Base-by-base conservation (phyloP, 768 basidiomycete genomes). In the Amanita pseudoporphyria region DNA sequence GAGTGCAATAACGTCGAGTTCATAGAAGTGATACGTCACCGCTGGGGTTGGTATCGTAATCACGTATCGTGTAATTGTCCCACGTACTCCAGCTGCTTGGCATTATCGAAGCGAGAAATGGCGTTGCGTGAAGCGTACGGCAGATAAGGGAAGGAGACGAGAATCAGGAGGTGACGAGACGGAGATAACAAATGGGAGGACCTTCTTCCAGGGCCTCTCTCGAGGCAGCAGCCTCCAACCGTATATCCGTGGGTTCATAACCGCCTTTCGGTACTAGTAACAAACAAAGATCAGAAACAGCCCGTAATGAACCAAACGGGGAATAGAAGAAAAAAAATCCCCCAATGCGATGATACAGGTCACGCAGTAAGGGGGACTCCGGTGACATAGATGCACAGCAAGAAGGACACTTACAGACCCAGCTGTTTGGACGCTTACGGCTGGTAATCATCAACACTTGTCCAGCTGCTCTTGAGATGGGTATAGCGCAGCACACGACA, bases 171-270 rank as follows among this genome's bases (percentile, higher is more conserved):
- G 68, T 70, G 76, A 76, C 72, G 74, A 72, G 77, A 83, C 78
- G 75, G 71, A 76, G 67, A 81, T 81, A 77, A 77, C 72, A 80
- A 83, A 79, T 72, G 80, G 79, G 81, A 81, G 81, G 86, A 92
- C 89, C 89, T 91, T 92, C 89, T 87, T 92, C 89, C 67, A 85
- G 74, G 70, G 89, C 89, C 81, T 92, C 89, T 67, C 89, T 79
- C 61, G 80, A 84, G 71, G 89, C 89, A 64, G 89, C 89, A 71
- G 80, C 82, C 74, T 90, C 87, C 60, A 91, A 71, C 66, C 72
- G 74, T 59, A 75, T 81, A 76, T 92, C 89, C 51, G 83, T 74
- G 57, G 79, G 71, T 68, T 92, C 89, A 83, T 83, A 92, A 62
- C 89, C 89, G 65, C 89, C 89, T 73, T 92, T 92, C n/a, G 89